phyloP scores from a whole-genome alignment of 768 basidiomycete genomes.

The Pleurotus sapidus region DNA sequence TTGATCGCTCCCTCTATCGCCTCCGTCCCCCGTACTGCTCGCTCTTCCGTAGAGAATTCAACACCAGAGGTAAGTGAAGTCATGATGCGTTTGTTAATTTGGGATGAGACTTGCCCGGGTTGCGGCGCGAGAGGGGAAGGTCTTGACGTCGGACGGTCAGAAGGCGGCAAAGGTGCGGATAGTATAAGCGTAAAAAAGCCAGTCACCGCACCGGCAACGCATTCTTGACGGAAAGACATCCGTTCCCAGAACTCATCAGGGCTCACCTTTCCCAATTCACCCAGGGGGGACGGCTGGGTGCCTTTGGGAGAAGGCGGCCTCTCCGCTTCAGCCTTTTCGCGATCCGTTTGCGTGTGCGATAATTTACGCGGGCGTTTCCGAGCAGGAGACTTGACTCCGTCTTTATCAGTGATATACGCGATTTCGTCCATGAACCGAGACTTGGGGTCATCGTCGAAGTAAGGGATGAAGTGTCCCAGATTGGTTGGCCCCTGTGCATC shows the following conservation, averaged over 20 bases:
- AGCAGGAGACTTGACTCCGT: constrained; percentile 55
- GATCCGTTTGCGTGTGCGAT: constrained; percentile 22
- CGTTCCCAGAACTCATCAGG: constrained; percentile 94
- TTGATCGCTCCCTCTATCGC: constrained; percentile 66
- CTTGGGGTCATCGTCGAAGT: constrained; percentile 97
- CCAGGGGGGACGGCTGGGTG: constrained; percentile 25
- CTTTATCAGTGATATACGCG: constrained; percentile 64
- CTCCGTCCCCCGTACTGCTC: constrained; percentile 66
- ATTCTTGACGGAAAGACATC: constrained; percentile 96
- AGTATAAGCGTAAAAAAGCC: constrained; percentile 84
- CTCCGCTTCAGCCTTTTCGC: constrained; percentile 17
- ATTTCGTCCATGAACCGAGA: constrained; percentile 92
- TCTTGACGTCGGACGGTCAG: constrained; percentile 2
- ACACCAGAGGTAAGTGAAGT: constrained; percentile 66
- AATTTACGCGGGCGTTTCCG: constrained; percentile 52
- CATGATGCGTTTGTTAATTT: constrained; percentile 69
- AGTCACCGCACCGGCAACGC: constrained; percentile 84
- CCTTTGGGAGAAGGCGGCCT: constrained; percentile 10
- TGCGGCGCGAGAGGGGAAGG: constrained; percentile 44
- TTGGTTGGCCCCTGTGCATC: constrained; percentile 28
- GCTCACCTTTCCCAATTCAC: constrained; percentile 57
- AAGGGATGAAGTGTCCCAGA: constrained; percentile 79
- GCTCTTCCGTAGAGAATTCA: constrained; percentile 71
- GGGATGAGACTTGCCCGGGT: constrained; percentile 60
- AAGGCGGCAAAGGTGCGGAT: constrained; percentile 24